Conservation (phyloP, 805 yeast species). For the Saccharomycopsis vini region DNA sequence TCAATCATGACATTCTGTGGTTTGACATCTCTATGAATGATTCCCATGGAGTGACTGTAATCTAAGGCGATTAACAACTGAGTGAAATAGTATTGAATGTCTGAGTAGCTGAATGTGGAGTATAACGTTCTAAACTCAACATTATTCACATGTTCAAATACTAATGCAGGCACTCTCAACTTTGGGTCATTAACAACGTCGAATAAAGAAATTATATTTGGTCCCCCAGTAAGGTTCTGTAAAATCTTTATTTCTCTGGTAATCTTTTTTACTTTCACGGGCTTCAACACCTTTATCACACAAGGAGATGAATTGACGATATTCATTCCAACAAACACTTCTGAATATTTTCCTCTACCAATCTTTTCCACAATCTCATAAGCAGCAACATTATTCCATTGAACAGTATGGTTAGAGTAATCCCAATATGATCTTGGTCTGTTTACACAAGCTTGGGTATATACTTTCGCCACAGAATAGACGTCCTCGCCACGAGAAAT, state of each 20-base stretch:
- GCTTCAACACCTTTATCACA: conserved; percentile 85
- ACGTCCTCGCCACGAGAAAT: conserved; percentile 24
- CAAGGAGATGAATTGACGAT: conserved; percentile 53
- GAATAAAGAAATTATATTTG: conserved; percentile 65
- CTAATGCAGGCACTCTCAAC: conserved; percentile 75
- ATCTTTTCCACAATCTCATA: conserved; percentile 77
- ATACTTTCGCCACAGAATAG: conserved; percentile 64
- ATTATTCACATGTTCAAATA: conserved; percentile 79
- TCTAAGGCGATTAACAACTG: conserved; percentile 79
- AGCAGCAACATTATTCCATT: conserved; percentile 33
- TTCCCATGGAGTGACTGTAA: conserved; percentile 88
- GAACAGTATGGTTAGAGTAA: conserved; percentile 19
- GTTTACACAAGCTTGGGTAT: conserved; percentile 65
- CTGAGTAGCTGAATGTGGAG: conserved; percentile 65
- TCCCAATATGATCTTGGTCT: conserved; percentile 86
- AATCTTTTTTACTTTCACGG: conserved; percentile 87
- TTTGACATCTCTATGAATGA: conserved; percentile 92
- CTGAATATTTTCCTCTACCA: conserved; percentile 93
- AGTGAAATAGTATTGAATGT: conserved; percentile 75
- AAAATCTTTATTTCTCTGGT: conserved; percentile 82
- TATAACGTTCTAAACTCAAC: conserved; percentile 75
- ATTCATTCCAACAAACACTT: conserved; percentile 81
- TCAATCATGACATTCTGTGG: conserved; percentile 96
- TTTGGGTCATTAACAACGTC: conserved; percentile 79
- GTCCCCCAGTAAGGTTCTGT: conserved; percentile 78